Evolutionary conservation across 805 yeast species (phyloP).

Genomic region (Starmera pachycereana): DNA sequence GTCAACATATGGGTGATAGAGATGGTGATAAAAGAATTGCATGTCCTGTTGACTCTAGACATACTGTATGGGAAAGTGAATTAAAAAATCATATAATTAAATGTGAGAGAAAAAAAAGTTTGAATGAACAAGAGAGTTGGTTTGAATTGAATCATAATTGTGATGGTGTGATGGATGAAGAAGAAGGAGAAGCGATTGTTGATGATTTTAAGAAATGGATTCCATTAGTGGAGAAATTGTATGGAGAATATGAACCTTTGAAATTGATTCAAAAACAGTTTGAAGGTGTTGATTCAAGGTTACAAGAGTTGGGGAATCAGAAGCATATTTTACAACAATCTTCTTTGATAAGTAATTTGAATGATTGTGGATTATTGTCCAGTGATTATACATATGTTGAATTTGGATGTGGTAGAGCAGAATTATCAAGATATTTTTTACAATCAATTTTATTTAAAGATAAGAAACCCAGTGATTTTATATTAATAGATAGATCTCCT

Average conservation of each 20-base stretch:
- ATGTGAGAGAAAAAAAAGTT: slow-evolving; percentile 39
- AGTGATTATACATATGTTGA: slow-evolving; percentile 40
- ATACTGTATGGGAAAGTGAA: slow-evolving; percentile 56
- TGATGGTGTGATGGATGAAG: neutral
- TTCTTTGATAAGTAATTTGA: slow-evolving; percentile 62
- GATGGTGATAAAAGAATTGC: slow-evolving; percentile 35
- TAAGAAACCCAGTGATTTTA: slow-evolving; percentile 24
- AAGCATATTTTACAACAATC: slow-evolving; percentile 83
- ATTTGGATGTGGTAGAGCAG: slow-evolving; percentile 91
- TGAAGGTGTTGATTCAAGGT: slow-evolving; percentile 17
- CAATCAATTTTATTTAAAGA: slow-evolving; percentile 18
- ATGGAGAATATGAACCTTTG: slow-evolving; percentile 23
- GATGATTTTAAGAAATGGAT: slow-evolving; percentile 20
- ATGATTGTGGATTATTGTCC: slow-evolving; percentile 28
- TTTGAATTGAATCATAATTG: slow-evolving; percentile 36
- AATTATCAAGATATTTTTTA: slow-evolving; percentile 56
- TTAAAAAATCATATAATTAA: slow-evolving; percentile 45
- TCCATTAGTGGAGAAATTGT: slow-evolving; percentile 25
- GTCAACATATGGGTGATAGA: slow-evolving; percentile 40
- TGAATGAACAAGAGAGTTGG: slow-evolving; percentile 34
- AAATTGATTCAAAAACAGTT: slow-evolving; percentile 17
- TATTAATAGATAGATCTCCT: slow-evolving; percentile 67
- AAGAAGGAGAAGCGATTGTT: slow-evolving; percentile 6
- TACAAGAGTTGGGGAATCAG: slow-evolving; percentile 35
- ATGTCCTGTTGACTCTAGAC: slow-evolving; percentile 72